Conservation (phyloP, 2,329 filamentous ascomycete genomes). For the Xylariaceae sp. region DNA sequence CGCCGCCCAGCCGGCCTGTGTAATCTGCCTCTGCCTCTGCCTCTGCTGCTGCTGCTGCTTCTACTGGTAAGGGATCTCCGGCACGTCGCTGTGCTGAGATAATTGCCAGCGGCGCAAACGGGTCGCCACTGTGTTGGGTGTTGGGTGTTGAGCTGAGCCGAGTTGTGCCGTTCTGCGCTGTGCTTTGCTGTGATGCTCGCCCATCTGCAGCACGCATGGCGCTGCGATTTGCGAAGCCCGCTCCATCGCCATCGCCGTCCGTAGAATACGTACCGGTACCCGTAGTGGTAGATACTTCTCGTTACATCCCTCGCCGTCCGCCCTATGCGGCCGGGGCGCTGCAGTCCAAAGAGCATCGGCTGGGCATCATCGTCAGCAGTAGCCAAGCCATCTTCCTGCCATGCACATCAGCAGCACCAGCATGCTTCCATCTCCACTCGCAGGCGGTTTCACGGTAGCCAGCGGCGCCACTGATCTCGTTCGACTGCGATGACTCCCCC, state of each 20-base stretch:
- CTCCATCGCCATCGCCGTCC: too few relatives aligned
- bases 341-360: conserved; percentile 10
- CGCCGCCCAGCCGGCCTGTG: conserved; percentile 16
- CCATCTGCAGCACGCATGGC: conserved; percentile 16
- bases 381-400: conserved; percentile 26
- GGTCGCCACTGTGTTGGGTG: conserved; percentile 12
- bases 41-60: background rate
- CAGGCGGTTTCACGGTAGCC: conserved; percentile 33
- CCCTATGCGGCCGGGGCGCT: conserved; percentile 17
- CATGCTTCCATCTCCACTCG: conserved; percentile 34
- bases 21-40: conserved; percentile 5
- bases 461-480: conserved; percentile 33
- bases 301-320: conserved; percentile 5
- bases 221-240: conserved; percentile 19
- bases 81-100: too few relatives aligned
- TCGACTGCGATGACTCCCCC: conserved; percentile 24
- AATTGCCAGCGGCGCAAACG: conserved; percentile 21
- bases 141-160: too few relatives aligned
- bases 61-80: too few relatives aligned
- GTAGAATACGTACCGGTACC: conserved; percentile 4
- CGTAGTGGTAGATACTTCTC: conserved; percentile 7
- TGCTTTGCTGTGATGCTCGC: conserved; percentile 3
- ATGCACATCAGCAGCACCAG: conserved; percentile 31
- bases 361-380: conserved; percentile 25
- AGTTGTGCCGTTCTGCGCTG: too few relatives aligned